These are phyloP conservation scores for Trichocladium antarcticum DNA, from an alignment of 495 filamentous ascomycete species.

Conservation along the genomic window DNA sequence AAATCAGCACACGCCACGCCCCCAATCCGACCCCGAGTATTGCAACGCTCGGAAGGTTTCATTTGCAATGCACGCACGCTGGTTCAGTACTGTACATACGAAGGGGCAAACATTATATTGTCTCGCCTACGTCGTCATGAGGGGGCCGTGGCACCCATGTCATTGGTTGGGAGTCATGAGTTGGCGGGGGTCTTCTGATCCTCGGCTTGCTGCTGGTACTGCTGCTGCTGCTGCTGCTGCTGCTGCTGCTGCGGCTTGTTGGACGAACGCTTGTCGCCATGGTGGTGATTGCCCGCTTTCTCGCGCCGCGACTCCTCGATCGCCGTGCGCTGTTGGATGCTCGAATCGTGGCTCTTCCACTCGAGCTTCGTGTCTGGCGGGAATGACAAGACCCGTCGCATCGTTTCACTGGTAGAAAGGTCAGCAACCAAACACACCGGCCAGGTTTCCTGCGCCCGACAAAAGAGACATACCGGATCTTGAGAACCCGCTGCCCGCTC, in stretches of 20 bases:
- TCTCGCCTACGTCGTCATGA: not conserved
- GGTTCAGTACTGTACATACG: constrained; percentile 12
- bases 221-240: constrained; percentile 19
- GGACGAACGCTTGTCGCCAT: constrained; percentile 32
- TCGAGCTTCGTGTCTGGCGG: constrained; percentile 81
- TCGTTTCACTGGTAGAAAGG: constrained; percentile 59
- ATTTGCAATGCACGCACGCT: constrained; percentile 7
- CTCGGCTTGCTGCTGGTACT: constrained; percentile 18
- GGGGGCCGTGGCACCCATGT: not conserved
- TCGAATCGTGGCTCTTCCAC: constrained; percentile 83
- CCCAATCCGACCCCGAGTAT: too few relatives aligned
- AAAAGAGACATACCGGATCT: constrained; percentile 64
- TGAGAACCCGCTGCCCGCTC: constrained; percentile 84
- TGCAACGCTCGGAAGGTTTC: not conserved
- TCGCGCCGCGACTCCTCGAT: constrained; percentile 77
- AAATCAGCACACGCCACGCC: too few relatives aligned
- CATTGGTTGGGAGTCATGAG: constrained; percentile 5
- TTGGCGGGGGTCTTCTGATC: constrained; percentile 13
- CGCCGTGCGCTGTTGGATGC: constrained; percentile 67
- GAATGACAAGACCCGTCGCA: constrained; percentile 77
- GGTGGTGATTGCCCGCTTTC: constrained; percentile 45
- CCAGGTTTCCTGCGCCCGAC: not conserved
- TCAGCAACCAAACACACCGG: constrained; percentile 1
- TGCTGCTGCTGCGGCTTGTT: constrained; percentile 21
- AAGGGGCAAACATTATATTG: not conserved